A percentile compares a stretch with the other conserved stretches of the same genome.
Conservation (phyloP, 148 eudicot species). For the Polygonum maritimum region DNA sequence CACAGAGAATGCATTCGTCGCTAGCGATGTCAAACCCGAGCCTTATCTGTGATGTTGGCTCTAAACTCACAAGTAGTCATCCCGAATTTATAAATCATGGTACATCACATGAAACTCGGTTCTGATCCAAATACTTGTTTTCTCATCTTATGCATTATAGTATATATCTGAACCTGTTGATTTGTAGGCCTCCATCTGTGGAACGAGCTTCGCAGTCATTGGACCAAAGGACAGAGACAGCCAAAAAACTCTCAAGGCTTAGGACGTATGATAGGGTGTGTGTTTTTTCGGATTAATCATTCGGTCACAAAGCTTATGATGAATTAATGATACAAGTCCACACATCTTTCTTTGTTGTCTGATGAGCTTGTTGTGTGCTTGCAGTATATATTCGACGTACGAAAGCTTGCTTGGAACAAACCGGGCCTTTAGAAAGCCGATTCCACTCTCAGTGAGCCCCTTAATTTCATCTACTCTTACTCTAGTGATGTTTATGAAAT, state of each 20-base stretch:
- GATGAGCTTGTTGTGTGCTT: background rate
- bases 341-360: background rate
- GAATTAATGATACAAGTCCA: background rate
- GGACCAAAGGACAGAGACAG: conserved; percentile 41
- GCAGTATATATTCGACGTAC: conserved; percentile 52
- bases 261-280: conserved; percentile 54
- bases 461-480: background rate
- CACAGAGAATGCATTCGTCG: conserved; percentile 69
- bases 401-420: conserved; percentile 54
- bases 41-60: conserved; percentile 28
- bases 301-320: background rate
- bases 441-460: conserved; percentile 58
- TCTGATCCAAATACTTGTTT: background rate
- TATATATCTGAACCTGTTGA: background rate
- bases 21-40: conserved; percentile 53
- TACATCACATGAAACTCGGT: conserved; percentile 22
- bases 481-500: background rate
- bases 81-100: conserved; percentile 71
- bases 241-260: conserved; percentile 21
- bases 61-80: conserved; percentile 25
- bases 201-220: conserved; percentile 66
- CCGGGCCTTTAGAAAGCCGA: conserved; percentile 38
- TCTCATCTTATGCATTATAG: background rate
- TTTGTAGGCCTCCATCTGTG: conserved; percentile 55
- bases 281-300: background rate